Evolutionary conservation across 352 stramenopile species (phyloP).

Genomic region (Globisporangium alternatum): DNA sequence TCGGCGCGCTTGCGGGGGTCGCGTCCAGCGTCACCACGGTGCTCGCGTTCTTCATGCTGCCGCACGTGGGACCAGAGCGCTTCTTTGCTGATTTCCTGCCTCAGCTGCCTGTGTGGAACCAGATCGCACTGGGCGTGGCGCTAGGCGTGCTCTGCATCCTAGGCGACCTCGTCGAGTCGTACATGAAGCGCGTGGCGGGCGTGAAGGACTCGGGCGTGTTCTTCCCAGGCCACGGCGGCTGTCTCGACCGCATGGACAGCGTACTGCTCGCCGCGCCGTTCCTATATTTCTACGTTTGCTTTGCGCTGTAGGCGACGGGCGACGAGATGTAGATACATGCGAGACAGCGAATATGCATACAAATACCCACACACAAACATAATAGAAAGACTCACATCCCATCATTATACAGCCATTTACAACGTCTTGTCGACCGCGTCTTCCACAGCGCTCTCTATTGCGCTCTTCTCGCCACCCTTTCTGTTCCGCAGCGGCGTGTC

Average conservation of each 20-base stretch:
- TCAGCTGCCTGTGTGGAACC: constrained; percentile 26
- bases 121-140: constrained; percentile 38
- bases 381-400: not conserved
- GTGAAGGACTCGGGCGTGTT: constrained; percentile 72
- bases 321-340: too few species aligned
- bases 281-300: constrained; percentile 52
- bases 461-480: constrained; percentile 11
- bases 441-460: constrained; percentile 19
- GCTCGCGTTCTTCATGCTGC: constrained; percentile 37
- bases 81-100: constrained; percentile 5
- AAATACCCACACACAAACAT: not conserved
- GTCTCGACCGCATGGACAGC: constrained; percentile 80
- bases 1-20: constrained; percentile 51
- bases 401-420: constrained; percentile 6
- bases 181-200: constrained; percentile 61
- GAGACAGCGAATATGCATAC: not conserved
- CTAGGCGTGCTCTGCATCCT: constrained; percentile 62
- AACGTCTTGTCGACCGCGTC: constrained; percentile 22
- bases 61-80: not conserved
- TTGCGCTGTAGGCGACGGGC: constrained; percentile 20
- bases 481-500: not conserved
- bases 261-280: constrained; percentile 65
- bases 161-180: constrained; percentile 67
- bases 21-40: constrained; percentile 49
- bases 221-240: constrained; percentile 73